Conservation (phyloP, 805 yeast genomes). For the Starmerella bombi region DNA sequence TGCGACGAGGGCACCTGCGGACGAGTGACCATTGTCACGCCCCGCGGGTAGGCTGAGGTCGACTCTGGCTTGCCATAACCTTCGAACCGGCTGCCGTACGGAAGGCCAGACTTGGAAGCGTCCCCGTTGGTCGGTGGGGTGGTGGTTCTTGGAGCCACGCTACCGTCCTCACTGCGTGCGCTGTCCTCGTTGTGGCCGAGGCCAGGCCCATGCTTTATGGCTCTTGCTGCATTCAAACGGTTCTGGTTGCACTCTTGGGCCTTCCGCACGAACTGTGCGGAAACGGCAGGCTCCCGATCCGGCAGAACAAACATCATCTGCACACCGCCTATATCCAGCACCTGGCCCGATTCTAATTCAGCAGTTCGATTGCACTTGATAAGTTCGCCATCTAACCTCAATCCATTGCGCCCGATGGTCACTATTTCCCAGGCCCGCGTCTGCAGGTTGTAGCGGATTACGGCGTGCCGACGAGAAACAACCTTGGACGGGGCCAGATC, state of each 20-base stretch:
- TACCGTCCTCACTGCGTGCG: not conserved
- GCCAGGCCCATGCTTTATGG: not conserved
- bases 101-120: not conserved
- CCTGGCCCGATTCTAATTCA: conserved; percentile 68
- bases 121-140: not conserved
- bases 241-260: conserved; percentile 1
- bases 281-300: conserved; percentile 62
- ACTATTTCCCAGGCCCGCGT: conserved; percentile 74
- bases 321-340: conserved; percentile 89
- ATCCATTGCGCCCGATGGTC: conserved; percentile 83
- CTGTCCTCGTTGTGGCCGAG: not conserved
- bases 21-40: conserved; percentile 32
- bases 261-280: conserved; percentile 22
- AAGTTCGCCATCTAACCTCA: conserved; percentile 65
- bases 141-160: too few species aligned
- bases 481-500: conserved; percentile 96
- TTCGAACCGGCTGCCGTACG: not conserved
- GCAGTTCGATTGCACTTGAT: conserved; percentile 31
- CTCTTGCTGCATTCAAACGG: not conserved
- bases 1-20: conserved; percentile 29
- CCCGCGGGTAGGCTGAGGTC: conserved; percentile 27
- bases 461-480: conserved; percentile 85
- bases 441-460: conserved; percentile 61
- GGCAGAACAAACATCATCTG: conserved; percentile 99
- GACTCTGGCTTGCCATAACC: not conserved